A percentile compares a stretch with the other conserved stretches of the same genome.
phyloP scores from a whole-genome alignment of 1,139 yeast genomes.

The Torulaspora globosa region DNA sequence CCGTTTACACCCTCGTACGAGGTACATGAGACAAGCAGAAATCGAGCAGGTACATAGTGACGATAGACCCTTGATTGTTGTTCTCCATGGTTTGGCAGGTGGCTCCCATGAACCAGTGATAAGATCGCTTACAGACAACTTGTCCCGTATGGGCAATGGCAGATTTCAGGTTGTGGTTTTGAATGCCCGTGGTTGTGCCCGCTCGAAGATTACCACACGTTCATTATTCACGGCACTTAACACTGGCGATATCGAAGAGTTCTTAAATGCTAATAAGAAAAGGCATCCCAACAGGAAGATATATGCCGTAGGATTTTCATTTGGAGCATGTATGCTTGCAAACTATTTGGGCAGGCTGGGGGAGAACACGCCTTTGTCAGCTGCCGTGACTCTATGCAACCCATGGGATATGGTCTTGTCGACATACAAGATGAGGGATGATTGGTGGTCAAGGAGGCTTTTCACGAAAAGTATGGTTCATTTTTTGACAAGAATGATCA shows the following conservation, averaged over 20 bases:
- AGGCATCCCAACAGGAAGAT: slow-evolving; percentile 69
- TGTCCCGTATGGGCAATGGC: slow-evolving; percentile 29
- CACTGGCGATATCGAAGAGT: slow-evolving; percentile 67
- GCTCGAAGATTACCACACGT: slow-evolving; percentile 73
- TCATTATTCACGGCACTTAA: slow-evolving; percentile 70
- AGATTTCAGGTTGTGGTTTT: slow-evolving; percentile 67
- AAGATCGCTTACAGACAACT: slow-evolving; percentile 50
- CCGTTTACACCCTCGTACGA: slow-evolving; percentile 69
- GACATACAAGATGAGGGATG: slow-evolving; percentile 46
- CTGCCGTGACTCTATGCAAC: slow-evolving; percentile 65
- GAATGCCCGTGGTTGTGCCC: slow-evolving; percentile 83
- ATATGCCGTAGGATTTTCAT: slow-evolving; percentile 76
- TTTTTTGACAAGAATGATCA: slow-evolving; percentile 59
- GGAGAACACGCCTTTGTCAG: slow-evolving; percentile 49
- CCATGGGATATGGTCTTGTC: slow-evolving; percentile 83
- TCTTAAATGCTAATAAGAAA: slow-evolving; percentile 47
- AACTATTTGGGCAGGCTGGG: slow-evolving; percentile 78
- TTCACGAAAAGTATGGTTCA: slow-evolving; percentile 65
- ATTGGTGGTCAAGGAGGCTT: slow-evolving; percentile 57
- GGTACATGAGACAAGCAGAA: slow-evolving; percentile 59
- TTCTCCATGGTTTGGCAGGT: slow-evolving; percentile 84
- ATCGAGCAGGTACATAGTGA: slow-evolving; percentile 38
- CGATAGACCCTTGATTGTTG: slow-evolving; percentile 61
- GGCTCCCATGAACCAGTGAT: slow-evolving; percentile 89
- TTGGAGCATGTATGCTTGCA: slow-evolving; percentile 78